Percentiles rank a stretch among this genome's conserved stretches.
Conservation (phyloP, 106 monocot genomes). For the Narthecium ossifragum region DNA sequence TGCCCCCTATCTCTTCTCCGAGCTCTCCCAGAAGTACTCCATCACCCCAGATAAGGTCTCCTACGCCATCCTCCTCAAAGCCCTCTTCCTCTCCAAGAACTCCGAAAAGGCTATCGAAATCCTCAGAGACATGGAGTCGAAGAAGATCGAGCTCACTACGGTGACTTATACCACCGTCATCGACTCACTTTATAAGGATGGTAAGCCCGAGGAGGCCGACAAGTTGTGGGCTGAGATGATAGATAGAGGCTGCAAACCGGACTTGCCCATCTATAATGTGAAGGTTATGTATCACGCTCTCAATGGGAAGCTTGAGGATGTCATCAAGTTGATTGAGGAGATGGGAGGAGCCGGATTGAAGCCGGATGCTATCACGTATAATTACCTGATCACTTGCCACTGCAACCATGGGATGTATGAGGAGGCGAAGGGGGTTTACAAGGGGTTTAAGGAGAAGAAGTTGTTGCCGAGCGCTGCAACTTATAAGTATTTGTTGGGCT, state of each 20-base stretch:
- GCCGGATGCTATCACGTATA: conserved; percentile 63
- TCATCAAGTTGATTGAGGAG: conserved; percentile 40
- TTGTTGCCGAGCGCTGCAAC: conserved; percentile 32
- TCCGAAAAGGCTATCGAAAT: conserved; percentile 7
- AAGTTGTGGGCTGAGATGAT: conserved; percentile 65
- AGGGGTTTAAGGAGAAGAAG: conserved; percentile 32
- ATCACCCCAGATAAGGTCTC: conserved; percentile 18
- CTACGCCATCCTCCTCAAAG: conserved; percentile 18
- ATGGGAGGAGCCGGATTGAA: conserved; percentile 48
- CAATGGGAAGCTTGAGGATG: conserved; percentile 34
- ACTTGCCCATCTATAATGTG: conserved; percentile 49
- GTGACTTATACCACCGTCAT: conserved; percentile 32
- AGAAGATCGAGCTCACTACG: conserved; percentile 3
- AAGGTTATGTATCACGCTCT: conserved; percentile 30
- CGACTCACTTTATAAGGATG: conserved; percentile 27
- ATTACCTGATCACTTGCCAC: conserved; percentile 54
- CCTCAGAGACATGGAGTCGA: conserved; percentile 23
- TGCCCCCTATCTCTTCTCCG: conserved; percentile 42
- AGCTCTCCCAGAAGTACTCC: conserved; percentile 12
- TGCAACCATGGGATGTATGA: conserved; percentile 43
- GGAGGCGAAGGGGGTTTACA: conserved; percentile 54
- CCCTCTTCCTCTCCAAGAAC: conserved; percentile 16
- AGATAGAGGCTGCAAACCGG: conserved; percentile 44
- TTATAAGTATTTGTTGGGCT: conserved; percentile 38
- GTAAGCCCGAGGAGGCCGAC: conserved; percentile 41